Evolutionary conservation across 805 yeast genomes (phyloP).

Genomic region (Ogataea sp.): DNA sequence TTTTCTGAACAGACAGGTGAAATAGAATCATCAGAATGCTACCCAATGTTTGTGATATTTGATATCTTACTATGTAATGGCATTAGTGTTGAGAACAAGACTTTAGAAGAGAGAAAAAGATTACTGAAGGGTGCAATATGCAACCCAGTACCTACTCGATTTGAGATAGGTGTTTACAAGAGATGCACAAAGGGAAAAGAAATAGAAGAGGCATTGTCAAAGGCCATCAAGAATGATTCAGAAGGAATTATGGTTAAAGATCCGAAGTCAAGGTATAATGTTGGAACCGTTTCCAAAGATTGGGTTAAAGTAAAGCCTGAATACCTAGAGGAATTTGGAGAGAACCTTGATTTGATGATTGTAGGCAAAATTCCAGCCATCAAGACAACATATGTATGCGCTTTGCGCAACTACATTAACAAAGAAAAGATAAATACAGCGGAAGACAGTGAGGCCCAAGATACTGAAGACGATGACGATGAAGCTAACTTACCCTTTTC

Average conservation of each 20-base stretch:
- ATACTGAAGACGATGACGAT: neutral
- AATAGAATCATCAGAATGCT: constrained; percentile 25
- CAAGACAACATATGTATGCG: constrained; percentile 70
- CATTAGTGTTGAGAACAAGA: constrained; percentile 41
- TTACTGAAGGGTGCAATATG: constrained; percentile 36
- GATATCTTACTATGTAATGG: constrained; percentile 73
- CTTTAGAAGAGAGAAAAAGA: constrained; percentile 48
- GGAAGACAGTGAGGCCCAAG: constrained; percentile 3
- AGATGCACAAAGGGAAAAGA: constrained; percentile 39
- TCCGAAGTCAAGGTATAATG: constrained; percentile 45
- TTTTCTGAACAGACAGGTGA: constrained; percentile 20
- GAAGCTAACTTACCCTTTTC: too few relatives aligned
- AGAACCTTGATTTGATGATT: constrained; percentile 69
- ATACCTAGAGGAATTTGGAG: constrained; percentile 78
- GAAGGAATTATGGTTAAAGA: constrained; percentile 83
- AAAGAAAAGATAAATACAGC: constrained; percentile 14
- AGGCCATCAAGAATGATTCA: constrained; percentile 52
- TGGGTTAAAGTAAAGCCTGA: constrained; percentile 95
- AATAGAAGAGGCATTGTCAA: constrained; percentile 45
- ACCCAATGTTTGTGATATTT: constrained; percentile 58
- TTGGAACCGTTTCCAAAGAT: constrained; percentile 47
- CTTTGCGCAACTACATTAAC: constrained; percentile 34
- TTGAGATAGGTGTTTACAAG: constrained; percentile 39
- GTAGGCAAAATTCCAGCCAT: constrained; percentile 72
- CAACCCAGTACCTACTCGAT: constrained; percentile 34